Evolutionary conservation across 345 rosid genomes (phyloP), one percentile per base, ranked within the genome.

Genomic region (Ricinus communis): DNA sequence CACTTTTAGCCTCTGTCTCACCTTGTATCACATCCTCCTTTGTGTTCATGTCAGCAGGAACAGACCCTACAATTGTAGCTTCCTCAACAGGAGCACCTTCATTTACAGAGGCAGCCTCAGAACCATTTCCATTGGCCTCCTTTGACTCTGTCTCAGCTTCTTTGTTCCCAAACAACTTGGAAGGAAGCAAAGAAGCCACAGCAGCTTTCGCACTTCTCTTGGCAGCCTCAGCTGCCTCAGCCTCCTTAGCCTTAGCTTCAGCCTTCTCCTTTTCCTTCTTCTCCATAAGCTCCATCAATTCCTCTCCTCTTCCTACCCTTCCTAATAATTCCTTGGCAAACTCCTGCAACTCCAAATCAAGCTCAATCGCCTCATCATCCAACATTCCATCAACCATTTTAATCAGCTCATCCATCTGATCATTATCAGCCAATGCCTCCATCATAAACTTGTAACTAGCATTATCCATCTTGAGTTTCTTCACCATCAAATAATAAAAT

Each of bases 221-320:
- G 58, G 91, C 83, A 1, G 87, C 97, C 79, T 93, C 97, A 2
- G 86, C 87, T 43, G 82, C 96, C 76, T 83, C 96, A 0, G 54
- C 73, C 82, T 88, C 96, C 77, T 74, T 87, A 25, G 93, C 98
- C 83, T 88, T 87, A 22, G 94, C 98, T 80, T 93, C 97, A 19
- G 93, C 97, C 71, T 91, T 93, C 73, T 67, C 81, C 77, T 89
- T 84, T 82, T 87, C 93, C 79, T 93, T 93, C 69, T 90, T 91
- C 65, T 88, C 96, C 78, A 93, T 83, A 64, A 93, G 94, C 82
- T 83, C 90, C 27, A 77, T 72, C 79, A 91, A 77, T 46, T 93
- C 95, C 16, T 85, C 93, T 45, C 80, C 98, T 76, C 96, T 88
- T 54, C 91, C 94, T 65, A 73, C 96, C 70, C 87, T 91, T 63